Evolutionary conservation across 192 early-diverging fungal genomes (phyloP).

Genomic region (Backusella luteola): DNA sequence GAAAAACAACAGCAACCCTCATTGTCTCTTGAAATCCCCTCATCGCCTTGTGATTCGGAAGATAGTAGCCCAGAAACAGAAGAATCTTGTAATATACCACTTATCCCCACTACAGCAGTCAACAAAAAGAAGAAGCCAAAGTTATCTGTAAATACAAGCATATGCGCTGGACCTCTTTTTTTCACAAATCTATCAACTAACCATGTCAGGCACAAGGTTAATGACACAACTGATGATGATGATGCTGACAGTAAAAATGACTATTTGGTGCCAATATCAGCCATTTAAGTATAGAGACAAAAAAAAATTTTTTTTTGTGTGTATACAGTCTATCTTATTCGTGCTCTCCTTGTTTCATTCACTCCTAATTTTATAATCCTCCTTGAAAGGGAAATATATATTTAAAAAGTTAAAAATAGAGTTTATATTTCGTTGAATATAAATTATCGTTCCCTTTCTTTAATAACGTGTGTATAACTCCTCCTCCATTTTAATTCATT

Average conservation of each 20-base stretch:
- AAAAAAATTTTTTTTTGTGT: background rate
- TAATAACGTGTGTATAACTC: background rate
- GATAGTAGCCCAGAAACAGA: constrained; percentile 10
- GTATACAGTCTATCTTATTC: background rate
- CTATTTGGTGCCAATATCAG: constrained; percentile 17
- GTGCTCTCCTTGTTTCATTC: constrained; percentile 1
- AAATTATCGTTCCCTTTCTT: background rate
- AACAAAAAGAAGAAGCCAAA: constrained; percentile 28
- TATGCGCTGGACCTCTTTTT: constrained; percentile 21
- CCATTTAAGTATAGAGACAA: background rate
- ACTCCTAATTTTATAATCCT: background rate
- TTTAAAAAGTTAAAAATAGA: constrained; percentile 10
- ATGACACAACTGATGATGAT: background rate
- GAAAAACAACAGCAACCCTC: background rate
- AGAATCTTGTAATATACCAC: background rate
- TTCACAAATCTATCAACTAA: constrained; percentile 30
- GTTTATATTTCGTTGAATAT: background rate
- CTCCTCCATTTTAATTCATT: background rate
- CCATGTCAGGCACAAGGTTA: constrained; percentile 16
- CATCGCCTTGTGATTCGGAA: constrained; percentile 5
- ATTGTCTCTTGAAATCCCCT: constrained; percentile 12
- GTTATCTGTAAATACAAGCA: constrained; percentile 20
- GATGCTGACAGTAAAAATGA: constrained; percentile 11
- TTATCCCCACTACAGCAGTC: background rate
- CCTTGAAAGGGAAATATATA: background rate